Conservation (phyloP, 2,329 filamentous ascomycete genomes). For the Falciphora oryzae region DNA sequence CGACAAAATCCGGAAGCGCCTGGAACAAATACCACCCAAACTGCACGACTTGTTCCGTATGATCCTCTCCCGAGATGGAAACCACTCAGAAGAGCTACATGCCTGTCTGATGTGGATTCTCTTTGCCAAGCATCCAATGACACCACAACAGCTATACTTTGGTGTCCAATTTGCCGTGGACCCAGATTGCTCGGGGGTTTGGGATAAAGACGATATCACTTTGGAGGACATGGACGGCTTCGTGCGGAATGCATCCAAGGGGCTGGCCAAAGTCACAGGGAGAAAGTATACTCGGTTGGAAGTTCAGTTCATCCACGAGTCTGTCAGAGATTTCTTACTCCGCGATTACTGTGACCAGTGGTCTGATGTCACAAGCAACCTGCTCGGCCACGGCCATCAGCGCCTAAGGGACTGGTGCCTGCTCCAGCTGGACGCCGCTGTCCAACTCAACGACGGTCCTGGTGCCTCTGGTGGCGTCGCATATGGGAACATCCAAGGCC, state of each 20-base stretch:
- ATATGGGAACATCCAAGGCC: too few relatives aligned
- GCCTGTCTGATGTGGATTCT: conserved; percentile 50
- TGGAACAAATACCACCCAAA: conserved; percentile 29
- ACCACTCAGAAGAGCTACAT: conserved; percentile 32
- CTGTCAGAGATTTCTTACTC: conserved; percentile 41
- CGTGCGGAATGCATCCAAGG: conserved; percentile 40
- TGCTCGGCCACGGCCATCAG: conserved; percentile 33
- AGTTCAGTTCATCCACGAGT: conserved; percentile 50
- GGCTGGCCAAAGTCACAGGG: conserved; percentile 37
- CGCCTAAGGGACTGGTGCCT: conserved; percentile 37
- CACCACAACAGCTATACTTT: conserved; percentile 35
- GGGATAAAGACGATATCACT: conserved; percentile 14
- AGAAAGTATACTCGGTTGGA: conserved; percentile 20
- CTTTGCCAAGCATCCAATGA: conserved; percentile 38
- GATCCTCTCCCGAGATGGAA: conserved; percentile 42
- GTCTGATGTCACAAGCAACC: conserved; percentile 25
- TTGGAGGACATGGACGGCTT: conserved; percentile 24
- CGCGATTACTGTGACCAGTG: conserved; percentile 26
- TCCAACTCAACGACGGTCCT: too few relatives aligned
- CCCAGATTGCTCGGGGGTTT: conserved; percentile 7
- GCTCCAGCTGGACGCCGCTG: too few relatives aligned
- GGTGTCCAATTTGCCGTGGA: conserved; percentile 27
- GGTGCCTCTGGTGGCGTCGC: too few relatives aligned
- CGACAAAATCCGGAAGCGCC: conserved; percentile 19
- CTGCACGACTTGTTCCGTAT: conserved; percentile 44